These are phyloP conservation scores for Stylosanthes scabra DNA, from an alignment of 331 rosid genomes.

Conservation along the genomic window DNA sequence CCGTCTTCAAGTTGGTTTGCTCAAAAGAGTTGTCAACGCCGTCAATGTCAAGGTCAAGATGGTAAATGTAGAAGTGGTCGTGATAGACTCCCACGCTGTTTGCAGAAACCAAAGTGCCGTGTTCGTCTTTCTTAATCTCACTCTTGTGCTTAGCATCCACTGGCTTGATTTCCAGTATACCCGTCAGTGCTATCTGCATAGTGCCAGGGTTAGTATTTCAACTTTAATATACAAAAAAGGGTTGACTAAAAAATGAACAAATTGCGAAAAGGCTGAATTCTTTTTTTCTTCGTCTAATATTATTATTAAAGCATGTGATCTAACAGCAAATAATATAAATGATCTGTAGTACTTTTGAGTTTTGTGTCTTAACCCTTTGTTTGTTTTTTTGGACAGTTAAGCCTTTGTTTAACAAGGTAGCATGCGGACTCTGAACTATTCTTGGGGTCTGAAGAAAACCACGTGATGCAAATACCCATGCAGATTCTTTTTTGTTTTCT, in stretches of 20 bases:
- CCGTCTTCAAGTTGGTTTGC: constrained; percentile 50
- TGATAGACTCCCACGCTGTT: constrained; percentile 65
- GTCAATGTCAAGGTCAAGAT: constrained; percentile 76
- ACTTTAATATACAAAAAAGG: too few species aligned
- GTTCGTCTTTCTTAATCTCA: constrained; percentile 52
- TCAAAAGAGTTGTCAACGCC: constrained; percentile 63
- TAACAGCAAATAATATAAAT: not conserved
- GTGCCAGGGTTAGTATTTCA: too few species aligned
- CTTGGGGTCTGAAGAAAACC: not conserved
- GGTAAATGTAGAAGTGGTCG: constrained; percentile 65
- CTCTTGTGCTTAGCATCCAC: constrained; percentile 43
- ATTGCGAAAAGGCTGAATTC: too few species aligned
- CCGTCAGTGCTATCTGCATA: constrained; percentile 28
- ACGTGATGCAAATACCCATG: not conserved
- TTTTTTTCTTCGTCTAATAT: not conserved
- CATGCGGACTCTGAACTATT: not conserved
- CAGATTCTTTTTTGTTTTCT: too few species aligned
- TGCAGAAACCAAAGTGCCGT: constrained; percentile 58
- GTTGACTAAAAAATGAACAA: too few species aligned
- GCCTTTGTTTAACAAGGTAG: not conserved
- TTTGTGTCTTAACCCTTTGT: not conserved
- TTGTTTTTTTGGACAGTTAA: too few species aligned
- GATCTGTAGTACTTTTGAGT: not conserved
- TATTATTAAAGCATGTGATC: not conserved
- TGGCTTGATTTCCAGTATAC: constrained; percentile 56